phyloP scores from a whole-genome alignment of 1,284 basidiomycete species.

The Puccinia novopanici region DNA sequence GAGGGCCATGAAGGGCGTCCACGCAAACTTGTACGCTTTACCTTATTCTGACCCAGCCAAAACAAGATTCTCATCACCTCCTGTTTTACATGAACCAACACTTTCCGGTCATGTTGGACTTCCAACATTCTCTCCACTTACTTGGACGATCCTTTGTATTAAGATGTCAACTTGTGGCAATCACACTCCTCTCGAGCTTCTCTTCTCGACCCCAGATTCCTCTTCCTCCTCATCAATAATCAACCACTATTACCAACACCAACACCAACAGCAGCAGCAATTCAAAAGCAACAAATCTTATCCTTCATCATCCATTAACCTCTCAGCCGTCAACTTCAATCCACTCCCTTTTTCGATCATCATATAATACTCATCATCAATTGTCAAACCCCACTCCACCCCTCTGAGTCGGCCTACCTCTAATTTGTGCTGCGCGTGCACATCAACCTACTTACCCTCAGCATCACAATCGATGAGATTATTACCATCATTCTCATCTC shows the following conservation, averaged over 20 bases:
- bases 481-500: constrained; percentile 13
- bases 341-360: constrained; percentile 19
- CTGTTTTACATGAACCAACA: no score
- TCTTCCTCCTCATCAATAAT: constrained; percentile 16
- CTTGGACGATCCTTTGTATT: no score
- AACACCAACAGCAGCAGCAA: constrained; percentile 15
- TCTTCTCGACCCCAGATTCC: constrained; percentile 34
- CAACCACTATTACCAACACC: not conserved
- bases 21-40: no score
- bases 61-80: no score
- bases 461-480: constrained; percentile 16
- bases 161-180: no score
- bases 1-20: no score
- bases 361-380: constrained; percentile 31
- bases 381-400: constrained; percentile 32
- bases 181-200: no score
- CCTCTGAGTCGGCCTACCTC: constrained; percentile 27
- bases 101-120: no score
- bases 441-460: constrained; percentile 12
- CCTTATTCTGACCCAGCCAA: no score
- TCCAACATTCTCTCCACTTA: no score
- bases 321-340: constrained; percentile 38
- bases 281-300: constrained; percentile 18
- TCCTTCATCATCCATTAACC: constrained; percentile 23
- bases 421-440: constrained; percentile 25